Evolutionary conservation across 2,329 filamentous ascomycete species (phyloP), one percentile per base, ranked within the genome.

Genomic region (Aspergillus sp.): DNA sequence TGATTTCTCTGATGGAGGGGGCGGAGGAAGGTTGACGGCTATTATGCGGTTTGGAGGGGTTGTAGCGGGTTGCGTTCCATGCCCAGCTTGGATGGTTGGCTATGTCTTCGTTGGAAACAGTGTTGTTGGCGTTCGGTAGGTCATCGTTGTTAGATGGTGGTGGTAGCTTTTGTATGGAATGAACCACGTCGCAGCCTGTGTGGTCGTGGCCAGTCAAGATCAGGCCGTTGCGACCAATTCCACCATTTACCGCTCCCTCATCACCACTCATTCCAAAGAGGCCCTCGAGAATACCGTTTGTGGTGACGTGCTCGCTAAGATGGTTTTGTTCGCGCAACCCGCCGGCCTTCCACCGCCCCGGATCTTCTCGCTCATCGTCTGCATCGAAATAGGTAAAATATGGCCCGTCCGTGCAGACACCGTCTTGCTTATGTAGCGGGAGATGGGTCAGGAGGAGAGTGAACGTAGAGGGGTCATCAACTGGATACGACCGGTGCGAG

Each of bases 201-300:
- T 99, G 95, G 70, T 99, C 95, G 71, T 99, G 95, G 0, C 95
- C 95, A 49, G 93, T 97, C 40, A 99, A 77, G 24, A 99, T 86
- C 5, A 98, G 77, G 1, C 93, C 93, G 8, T 80, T 83, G 15
- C 91, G 81, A 1, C 91, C 91, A 51, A 77, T 77, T 1, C 91
- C 91, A 11, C 75, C 70, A 0, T 80, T 86, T 0, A 85, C 79
- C 0, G 84, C 88, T 30, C 77, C 73, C 1, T 77, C 66, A 61
- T 90, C 83, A 5, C 83, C 85, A 67, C 80, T 90, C 75, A 95
- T 86, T 11, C 91, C 91, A 64, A 91, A 93, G 2, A 98, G 83
- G 1, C 91, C 90, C 73, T 96, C 87, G 1, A 97, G 77, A n/a
- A 97, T 85, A 1, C 88, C 88, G 51, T 82, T 83, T 3, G 74